A percentile compares a stretch with the other conserved stretches of the same genome.
These are phyloP conservation scores for Fusarium sp. DNA, from an alignment of 2,329 filamentous ascomycete genomes.

Conservation along the genomic window DNA sequence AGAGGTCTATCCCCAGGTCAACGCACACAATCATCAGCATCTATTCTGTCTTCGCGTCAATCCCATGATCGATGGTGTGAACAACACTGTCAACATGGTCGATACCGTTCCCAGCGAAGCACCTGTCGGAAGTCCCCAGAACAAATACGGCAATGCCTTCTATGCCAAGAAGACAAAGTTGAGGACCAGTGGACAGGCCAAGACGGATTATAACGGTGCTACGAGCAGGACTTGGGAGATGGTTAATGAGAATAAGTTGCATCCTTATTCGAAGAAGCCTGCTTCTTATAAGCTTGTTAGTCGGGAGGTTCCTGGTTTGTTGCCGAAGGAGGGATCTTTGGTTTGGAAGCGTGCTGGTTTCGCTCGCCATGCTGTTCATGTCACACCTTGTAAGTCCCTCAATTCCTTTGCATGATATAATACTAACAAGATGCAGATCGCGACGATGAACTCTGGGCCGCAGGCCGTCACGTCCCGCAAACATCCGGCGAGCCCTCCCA, in stretches of 20 bases:
- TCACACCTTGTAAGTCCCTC: constrained; percentile 80
- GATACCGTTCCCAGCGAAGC: constrained; percentile 79
- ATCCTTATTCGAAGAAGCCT: constrained; percentile 87
- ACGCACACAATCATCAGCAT: constrained; percentile 96
- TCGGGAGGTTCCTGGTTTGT: constrained; percentile 80
- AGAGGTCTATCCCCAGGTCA: constrained; percentile 84
- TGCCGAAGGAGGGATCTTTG: constrained; percentile 84
- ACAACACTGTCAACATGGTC: constrained; percentile 87
- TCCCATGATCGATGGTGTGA: constrained; percentile 85
- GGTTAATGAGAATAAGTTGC: constrained; percentile 83
- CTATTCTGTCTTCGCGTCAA: constrained; percentile 92
- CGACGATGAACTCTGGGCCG: constrained; percentile 86
- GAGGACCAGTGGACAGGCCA: constrained; percentile 74
- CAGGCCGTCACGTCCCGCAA: constrained; percentile 88
- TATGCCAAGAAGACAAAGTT: constrained; percentile 87
- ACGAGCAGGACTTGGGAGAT: constrained; percentile 93
- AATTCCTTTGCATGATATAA: fast-evolving
- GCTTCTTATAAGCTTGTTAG: constrained; percentile 91
- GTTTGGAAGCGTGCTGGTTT: constrained; percentile 94
- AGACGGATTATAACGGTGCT: constrained; percentile 83
- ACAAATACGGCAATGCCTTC: constrained; percentile 92
- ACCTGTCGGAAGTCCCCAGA: constrained; percentile 83
- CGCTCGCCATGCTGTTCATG: constrained; percentile 86
- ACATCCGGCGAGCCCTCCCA: constrained; percentile 82
- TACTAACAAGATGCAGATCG: constrained; percentile 64